Conservation (phyloP, 768 basidiomycete species). For the Hemileccinum rubropunctum region DNA sequence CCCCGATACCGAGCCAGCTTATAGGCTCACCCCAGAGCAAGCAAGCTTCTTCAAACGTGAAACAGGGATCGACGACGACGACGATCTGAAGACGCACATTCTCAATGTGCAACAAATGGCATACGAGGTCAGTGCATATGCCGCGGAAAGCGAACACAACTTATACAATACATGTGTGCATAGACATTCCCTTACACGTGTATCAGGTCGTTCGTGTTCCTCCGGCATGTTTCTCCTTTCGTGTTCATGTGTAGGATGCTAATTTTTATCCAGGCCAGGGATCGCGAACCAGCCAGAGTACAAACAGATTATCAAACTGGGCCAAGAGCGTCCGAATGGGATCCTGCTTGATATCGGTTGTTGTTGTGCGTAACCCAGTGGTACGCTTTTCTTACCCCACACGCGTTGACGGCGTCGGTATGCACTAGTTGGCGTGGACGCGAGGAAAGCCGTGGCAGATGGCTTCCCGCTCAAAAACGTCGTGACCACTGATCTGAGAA, state of each 20-base stretch:
- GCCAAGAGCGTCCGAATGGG: slow-evolving; percentile 32
- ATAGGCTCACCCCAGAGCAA: slow-evolving; percentile 11
- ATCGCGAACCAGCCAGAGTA: slow-evolving; percentile 19
- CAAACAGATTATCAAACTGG: slow-evolving; percentile 33
- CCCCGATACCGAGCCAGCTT: not conserved
- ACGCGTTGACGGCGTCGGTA: not conserved
- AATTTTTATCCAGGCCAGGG: slow-evolving; percentile 6
- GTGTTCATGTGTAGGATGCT: not conserved
- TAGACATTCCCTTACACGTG: slow-evolving; percentile 30
- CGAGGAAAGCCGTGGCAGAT: too few relatives aligned
- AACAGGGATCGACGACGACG: slow-evolving; percentile 28
- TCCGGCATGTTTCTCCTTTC: slow-evolving; percentile 7
- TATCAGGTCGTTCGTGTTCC: slow-evolving; percentile 27
- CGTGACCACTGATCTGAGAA: slow-evolving; percentile 37
- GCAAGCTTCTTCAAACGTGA: slow-evolving; percentile 28
- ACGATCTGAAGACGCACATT: slow-evolving; percentile 29
- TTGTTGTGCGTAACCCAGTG: slow-evolving; percentile 40
- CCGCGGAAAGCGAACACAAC: not conserved
- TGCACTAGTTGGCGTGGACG: slow-evolving; percentile 16
- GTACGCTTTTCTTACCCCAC: not conserved
- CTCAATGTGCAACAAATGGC: slow-evolving; percentile 30
- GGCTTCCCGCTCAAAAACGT: slow-evolving; percentile 32
- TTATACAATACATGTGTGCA: too few relatives aligned
- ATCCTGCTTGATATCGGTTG: slow-evolving; percentile 47
- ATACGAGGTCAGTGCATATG: slow-evolving; percentile 22